Base-by-base conservation (phyloP, 1,139 yeast species). In the Yarrowia galli region DNA sequence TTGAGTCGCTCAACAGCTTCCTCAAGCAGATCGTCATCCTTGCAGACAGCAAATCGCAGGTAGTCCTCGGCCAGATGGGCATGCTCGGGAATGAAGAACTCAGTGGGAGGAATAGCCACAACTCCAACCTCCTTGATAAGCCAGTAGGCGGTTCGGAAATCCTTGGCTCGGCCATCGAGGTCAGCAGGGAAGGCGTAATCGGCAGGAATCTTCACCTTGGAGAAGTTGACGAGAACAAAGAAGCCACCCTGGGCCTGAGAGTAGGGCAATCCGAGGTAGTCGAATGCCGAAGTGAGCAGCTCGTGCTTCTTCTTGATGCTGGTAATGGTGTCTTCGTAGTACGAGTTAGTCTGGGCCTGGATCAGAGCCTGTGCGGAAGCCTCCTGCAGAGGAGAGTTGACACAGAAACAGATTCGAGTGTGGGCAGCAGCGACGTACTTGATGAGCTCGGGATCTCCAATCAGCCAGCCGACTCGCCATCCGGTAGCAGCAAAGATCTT, bases 401-500 rank as follows among this genome's bases (percentile, higher is more conserved):
- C 86, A 10, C 95, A 84, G 79, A 92, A 92, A 75, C 96, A 90
- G 72, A 93, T 92, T 79, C 99, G 86, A 1, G 97, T 92, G 78
- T 95, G 97, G 1, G 98, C 99, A 43, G 91, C 87, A 12, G 92
- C 84, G 3, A 89, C 97, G 76, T 90, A 91, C 72, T 89, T 87
- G 74, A 95, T 83, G 73, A 93, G 82, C 32, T 89, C 89, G n/a
- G 91, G 84, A 67, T 91, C 89, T 8, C 98, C 98, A 71, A 93
- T 89, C 48, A 93, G 84, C 95, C 96, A 95, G 67, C 99, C 99
- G 68, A 95, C 86, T 81, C 99, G 87, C 98, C 98, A 95, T 68
- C 99, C 99, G 32, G 99, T 95, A 51, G 97, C 97, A 32, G 97
- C 97, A 81, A 95, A 95, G 0, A 97, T 88, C 79, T 95, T 95